Evolutionary conservation across 495 filamentous ascomycete genomes (phyloP).

Genomic region (Clavariopsis aquatica): DNA sequence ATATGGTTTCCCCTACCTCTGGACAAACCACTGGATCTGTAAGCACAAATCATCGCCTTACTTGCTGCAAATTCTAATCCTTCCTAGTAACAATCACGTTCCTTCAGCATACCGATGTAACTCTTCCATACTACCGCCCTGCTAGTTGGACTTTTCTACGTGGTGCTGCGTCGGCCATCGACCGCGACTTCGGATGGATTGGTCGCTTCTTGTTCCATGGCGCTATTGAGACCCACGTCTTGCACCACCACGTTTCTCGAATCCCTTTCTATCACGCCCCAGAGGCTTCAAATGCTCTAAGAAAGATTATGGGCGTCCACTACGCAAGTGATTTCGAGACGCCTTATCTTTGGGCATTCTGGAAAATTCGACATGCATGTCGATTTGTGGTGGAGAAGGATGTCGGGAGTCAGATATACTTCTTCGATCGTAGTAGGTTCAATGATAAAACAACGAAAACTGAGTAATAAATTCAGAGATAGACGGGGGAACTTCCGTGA

Average conservation of each 20-base stretch:
- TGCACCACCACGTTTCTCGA: constrained; percentile 12
- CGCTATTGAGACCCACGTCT: constrained; percentile 7
- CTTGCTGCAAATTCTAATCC: background rate
- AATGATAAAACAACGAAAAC: background rate
- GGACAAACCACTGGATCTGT: constrained; percentile 7
- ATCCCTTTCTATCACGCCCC: constrained; percentile 11
- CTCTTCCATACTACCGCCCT: background rate
- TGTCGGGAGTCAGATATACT: background rate
- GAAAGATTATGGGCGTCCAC: background rate
- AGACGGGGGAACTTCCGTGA: too few species aligned
- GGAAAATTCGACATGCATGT: background rate
- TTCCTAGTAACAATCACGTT: constrained; percentile 5
- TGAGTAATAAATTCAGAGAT: background rate
- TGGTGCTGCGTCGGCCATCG: background rate
- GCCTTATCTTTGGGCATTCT: background rate
- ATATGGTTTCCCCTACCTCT: constrained; percentile 1
- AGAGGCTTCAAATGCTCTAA: background rate
- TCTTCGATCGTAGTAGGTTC: background rate
- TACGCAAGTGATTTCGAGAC: constrained; percentile 4
- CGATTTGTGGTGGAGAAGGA: constrained; percentile 4
- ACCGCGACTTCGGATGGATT: constrained; percentile 9
- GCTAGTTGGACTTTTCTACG: constrained; percentile 1
- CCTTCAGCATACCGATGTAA: constrained; percentile 7
- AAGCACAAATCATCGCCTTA: background rate
- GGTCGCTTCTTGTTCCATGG: constrained; percentile 5